Base-by-base conservation (phyloP, 2,329 filamentous ascomycete genomes). In the Stemphylium lycopersici region DNA sequence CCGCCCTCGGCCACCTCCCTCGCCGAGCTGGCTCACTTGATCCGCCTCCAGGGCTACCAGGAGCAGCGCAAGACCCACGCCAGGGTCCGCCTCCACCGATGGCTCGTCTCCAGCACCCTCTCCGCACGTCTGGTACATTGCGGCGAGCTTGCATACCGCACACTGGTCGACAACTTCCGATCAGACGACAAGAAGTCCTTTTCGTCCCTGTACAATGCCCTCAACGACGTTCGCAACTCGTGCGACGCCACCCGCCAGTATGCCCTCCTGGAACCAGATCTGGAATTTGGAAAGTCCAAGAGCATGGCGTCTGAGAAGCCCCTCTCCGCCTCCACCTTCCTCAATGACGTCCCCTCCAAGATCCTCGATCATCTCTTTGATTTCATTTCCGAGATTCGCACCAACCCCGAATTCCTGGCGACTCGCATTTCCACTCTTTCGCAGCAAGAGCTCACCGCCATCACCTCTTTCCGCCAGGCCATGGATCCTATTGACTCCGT, bases 371-470 rank as follows among this genome's bases (percentile, higher is more conserved):
- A 88, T 38, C 85, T 97, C 55, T 73, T 97, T 54, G 85, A 87
- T 58, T 93, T 98, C 69, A 78, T 98, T 65, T 88, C 86, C 43
- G 86, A 91, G 75, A 84, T 97, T 59, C 87, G 93, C 65, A 92
- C 89, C 59, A 93, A 96, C 73, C 88, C 91, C 33, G 87, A 93
- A 68, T 98, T 96, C 76, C 76, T 99, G 74, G 91, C 93, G 68
- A 87, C 90, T 60, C 86, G 93, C 61, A 83, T 99, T 61, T 87
- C 87, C 72, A 87, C 85, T 67, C 81, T 99, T 63, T 87, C 87
- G 50, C 85, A 87, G 55, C 79, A 86, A 58, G 93, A 98, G 76
- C 83, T 97, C 48, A 85, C 88, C 63, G 84, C 88, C 51, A 82
- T 99, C 60, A 87, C 91, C 40, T 87, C 87, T 48, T 91, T 91